These are phyloP conservation scores for Hypoxylon sp. DNA, from an alignment of 2,329 filamentous ascomycete genomes.

Conservation along the genomic window DNA sequence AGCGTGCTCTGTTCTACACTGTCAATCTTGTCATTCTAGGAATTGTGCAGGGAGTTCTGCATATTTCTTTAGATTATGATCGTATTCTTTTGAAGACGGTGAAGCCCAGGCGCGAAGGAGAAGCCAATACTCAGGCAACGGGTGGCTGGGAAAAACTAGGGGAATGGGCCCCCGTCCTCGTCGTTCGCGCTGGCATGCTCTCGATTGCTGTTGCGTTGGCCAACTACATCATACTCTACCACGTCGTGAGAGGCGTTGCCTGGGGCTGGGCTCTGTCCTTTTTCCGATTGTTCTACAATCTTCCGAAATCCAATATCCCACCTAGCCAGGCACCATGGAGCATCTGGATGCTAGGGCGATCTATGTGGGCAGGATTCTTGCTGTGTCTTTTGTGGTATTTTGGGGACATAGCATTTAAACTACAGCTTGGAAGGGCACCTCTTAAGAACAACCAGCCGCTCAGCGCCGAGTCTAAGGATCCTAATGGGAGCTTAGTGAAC, in stretches of 20 bases:
- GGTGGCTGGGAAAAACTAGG: conserved; percentile 58
- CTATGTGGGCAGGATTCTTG: conserved; percentile 73
- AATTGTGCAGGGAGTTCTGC: conserved; percentile 75
- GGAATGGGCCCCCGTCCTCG: conserved; percentile 57
- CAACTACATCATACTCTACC: conserved; percentile 72
- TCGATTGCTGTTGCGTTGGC: conserved; percentile 58
- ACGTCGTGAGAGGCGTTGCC: conserved; percentile 72
- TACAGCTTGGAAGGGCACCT: conserved; percentile 85
- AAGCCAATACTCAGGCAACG: conserved; percentile 37
- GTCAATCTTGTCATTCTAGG: conserved; percentile 79
- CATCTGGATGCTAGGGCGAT: conserved; percentile 69
- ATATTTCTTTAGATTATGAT: conserved; percentile 83
- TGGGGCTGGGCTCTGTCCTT: conserved; percentile 81
- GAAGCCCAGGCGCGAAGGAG: conserved; percentile 48
- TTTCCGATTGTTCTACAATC: conserved; percentile 79
- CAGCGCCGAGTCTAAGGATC: conserved; percentile 87
- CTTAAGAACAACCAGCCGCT: conserved; percentile 88
- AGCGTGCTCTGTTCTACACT: conserved; percentile 86
- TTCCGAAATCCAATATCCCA: conserved; percentile 79
- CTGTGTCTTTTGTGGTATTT: conserved; percentile 82
- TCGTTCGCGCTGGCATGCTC: conserved; percentile 50
- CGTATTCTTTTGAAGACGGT: conserved; percentile 67
- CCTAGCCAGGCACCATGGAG: conserved; percentile 72
- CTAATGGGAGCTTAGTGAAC: conserved; percentile 89
- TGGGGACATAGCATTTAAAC: conserved; percentile 82